Base-by-base conservation (phyloP, 2,329 filamentous ascomycete genomes). In the Anthostomella pinea region DNA sequence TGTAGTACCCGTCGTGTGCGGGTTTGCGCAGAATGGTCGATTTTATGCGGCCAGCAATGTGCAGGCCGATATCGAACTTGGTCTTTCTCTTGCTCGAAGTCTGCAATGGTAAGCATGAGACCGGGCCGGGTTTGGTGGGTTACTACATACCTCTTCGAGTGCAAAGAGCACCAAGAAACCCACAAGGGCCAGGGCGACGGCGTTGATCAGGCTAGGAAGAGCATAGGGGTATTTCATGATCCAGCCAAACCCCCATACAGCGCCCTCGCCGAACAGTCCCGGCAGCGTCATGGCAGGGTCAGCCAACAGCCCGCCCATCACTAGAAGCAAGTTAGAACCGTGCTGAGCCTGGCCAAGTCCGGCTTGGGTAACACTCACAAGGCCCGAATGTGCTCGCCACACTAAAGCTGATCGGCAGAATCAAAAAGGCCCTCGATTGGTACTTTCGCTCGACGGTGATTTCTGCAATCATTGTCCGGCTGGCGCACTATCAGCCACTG, bases 191-290 rank as follows among this genome's bases (percentile, higher is more conserved):
- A 87, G 70, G 38, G 83, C 79, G 0, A 72, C 43, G 2, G 77
- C 79, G 51, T 79, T 85, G 32, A 85, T 65, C 1, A 87, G 59
- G 51, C 84, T 86, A 0, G 84, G 84, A 24, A 87, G 63, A 1
- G 81, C 81, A 60, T 83, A 87, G 0, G 83, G 83, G 60, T 79
- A 87, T 32, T 64, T 62, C 14, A 63, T 67, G 68, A 85, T 77
- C 79, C 83, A 85, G 43, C 69, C 62, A 2, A 81, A 79, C 0
- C 79, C 80, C 30, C 85, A 57, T 0, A 69, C 43, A 1, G 77
- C 78, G 1, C 68, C 72, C 3, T 75, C 70, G 1, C 79, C 81
- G 52, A 88, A 87, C 0, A 84, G 35, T 0, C 61, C 59, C 0
- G 83, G 83, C 53, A 85, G 77, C 8, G 66, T 81, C 6, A 65